Evolutionary conservation across 75 land plant species (phyloP), one percentile per base, ranked within the genome.

Genomic region (Cunninghamia lanceolata): DNA sequence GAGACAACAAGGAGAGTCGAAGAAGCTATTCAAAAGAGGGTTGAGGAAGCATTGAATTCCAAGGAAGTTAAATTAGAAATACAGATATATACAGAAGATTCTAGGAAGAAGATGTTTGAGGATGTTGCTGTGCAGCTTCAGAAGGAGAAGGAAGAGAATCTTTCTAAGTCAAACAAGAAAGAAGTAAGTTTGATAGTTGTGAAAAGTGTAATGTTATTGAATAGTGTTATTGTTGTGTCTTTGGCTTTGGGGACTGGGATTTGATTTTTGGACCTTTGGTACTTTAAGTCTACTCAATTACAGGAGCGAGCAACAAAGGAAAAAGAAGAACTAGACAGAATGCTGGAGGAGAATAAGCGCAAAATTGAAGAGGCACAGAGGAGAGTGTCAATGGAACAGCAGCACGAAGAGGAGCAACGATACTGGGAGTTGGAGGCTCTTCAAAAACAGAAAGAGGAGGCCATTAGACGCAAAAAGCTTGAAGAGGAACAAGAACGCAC

Each of bases 401-500:
- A 89, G 17, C 73, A 89, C 32, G 87, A 87, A 71, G 92, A 91
- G 83, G 92, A 91, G 82, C 89, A 91, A 63, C 89, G 92, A 0
- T 91, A 91, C 70, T 71, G 89, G 34, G 91, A 91, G 66, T 83
- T 91, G 43, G 92, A 91, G 84, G 92, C 87, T 38, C 83, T 89
- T 38, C 92, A 87, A 47, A 73, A 85, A 54, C 89, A 91, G 52
- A 91, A 91, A 80, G 92, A 91, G 56, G 92, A 91, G 68, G 42
- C 81, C 16, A 42, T 87, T 54, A 56, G 89, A 56, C 78, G 87
- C 28, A 89, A 85, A 81, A 91, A 87, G 86, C 75, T 91, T 82
- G 91, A 91, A 84, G 92, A 91, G 54, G 91, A 91, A 74, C 88
- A 89, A 81, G 85, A 90, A 34, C 86, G 91, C 15, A 86, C 83